Percentiles rank a stretch among this genome's conserved stretches.
phyloP scores from a whole-genome alignment of 257 asterid genomes.

The Lycium ferocissimum region DNA sequence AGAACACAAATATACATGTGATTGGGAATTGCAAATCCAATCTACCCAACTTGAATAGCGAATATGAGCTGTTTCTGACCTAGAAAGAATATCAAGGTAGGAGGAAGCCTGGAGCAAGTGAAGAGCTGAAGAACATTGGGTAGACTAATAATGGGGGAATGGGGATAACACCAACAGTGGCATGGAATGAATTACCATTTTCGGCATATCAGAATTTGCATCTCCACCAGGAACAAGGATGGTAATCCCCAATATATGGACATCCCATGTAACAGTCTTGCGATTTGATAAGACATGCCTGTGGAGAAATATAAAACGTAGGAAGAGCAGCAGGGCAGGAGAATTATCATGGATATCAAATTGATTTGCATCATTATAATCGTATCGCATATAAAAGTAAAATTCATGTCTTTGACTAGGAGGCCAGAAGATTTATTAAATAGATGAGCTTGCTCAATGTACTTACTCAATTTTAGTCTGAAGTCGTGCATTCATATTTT shows the following conservation, averaged over 20 bases:
- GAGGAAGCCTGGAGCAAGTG: constrained; percentile 13
- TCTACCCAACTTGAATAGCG: neutral
- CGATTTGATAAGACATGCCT: constrained; percentile 75
- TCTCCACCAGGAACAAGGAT: constrained; percentile 60
- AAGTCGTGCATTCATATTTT: constrained; percentile 65
- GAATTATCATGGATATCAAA: constrained; percentile 1
- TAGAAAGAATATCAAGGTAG: constrained; percentile 20
- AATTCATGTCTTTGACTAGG: constrained; percentile 14
- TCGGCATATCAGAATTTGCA: constrained; percentile 49
- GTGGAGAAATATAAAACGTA: constrained; percentile 42
- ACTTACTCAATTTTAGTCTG: constrained; percentile 82
- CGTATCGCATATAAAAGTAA: constrained; percentile 16
- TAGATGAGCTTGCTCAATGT: constrained; percentile 25
- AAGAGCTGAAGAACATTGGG: neutral
- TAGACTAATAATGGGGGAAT: constrained; percentile 15
- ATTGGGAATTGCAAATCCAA: neutral
- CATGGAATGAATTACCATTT: constrained; percentile 51
- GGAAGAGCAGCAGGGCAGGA: constrained; percentile 24
- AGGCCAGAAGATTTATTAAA: constrained; percentile 8
- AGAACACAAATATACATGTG: constrained; percentile 8
- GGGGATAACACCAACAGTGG: constrained; percentile 11
- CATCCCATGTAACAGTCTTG: constrained; percentile 74
- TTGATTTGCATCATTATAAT: neutral
- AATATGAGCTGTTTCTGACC: neutral
- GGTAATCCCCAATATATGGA: constrained; percentile 50